Evolutionary conservation across 768 basidiomycete genomes (phyloP).

Genomic region (Termitomyces eurrhizus): DNA sequence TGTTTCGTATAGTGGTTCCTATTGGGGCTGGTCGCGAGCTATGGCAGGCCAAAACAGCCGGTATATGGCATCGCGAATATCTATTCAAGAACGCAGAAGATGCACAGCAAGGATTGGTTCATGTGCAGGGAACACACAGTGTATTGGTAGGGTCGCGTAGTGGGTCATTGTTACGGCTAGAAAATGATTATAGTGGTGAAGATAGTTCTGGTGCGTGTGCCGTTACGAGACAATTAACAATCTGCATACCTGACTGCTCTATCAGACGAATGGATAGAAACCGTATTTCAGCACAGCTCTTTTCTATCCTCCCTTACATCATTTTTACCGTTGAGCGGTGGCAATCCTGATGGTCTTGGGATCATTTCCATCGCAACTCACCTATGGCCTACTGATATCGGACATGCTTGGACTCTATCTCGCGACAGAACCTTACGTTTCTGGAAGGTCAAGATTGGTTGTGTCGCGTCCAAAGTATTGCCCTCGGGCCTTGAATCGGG

Average conservation of each 20-base stretch:
- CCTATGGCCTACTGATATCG: conserved; percentile 73
- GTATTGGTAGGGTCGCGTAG: conserved; percentile 59
- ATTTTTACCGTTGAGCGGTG: conserved; percentile 53
- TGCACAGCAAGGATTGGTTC: conserved; percentile 43
- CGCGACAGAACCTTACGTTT: conserved; percentile 80
- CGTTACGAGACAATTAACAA: background rate
- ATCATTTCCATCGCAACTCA: conserved; percentile 71
- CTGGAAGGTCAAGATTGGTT: conserved; percentile 78
- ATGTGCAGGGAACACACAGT: conserved; percentile 63
- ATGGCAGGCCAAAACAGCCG: conserved; percentile 52
- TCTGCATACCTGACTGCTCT: conserved; percentile 10
- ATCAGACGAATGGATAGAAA: conserved; percentile 72
- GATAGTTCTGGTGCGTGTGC: conserved; percentile 53
- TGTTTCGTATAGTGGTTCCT: conserved; percentile 72
- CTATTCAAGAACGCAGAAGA: conserved; percentile 51
- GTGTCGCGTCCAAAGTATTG: conserved; percentile 60
- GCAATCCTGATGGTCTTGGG: conserved; percentile 46
- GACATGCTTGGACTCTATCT: conserved; percentile 80
- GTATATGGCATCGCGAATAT: conserved; percentile 67
- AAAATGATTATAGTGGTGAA: conserved; percentile 56
- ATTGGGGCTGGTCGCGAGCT: conserved; percentile 45
- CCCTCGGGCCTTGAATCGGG: conserved; percentile 32
- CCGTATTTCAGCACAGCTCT: conserved; percentile 57
- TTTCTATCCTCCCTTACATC: conserved; percentile 66
- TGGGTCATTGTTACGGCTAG: conserved; percentile 66